Evolutionary conservation across 2,329 filamentous ascomycete species (phyloP), one percentile per base, ranked within the genome.

Genomic region (Colletotrichum caudatum): DNA sequence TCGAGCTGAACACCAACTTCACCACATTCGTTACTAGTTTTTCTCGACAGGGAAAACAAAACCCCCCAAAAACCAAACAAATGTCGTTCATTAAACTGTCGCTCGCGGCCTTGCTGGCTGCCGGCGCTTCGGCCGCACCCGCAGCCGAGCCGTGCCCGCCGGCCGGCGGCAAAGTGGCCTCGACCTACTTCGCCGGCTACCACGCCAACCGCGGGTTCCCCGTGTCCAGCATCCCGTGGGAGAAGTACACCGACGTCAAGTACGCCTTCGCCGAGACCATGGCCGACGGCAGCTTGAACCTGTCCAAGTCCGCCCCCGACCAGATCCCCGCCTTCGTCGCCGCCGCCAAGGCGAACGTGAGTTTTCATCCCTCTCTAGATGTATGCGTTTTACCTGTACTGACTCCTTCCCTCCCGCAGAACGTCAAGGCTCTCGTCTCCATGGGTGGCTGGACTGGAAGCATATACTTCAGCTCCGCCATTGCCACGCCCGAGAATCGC

Each of bases 401-500:
- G 12, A 68, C 9, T 5, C 9, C 5, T 11, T 56, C n/a, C 33
- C 14, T 5, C 14, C 56, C 14, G 46, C 48, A 66, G 39, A 58
- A 61, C 8, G 59, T 73, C 26, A 73, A 72, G 69, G 62, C 62
- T 16, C 64, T 72, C 33, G 35, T 64, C n/a, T 58, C 72, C 7
- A 35, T 72, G 9, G 72, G 72, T 12, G 72, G 72, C 37, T 73
- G 72, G 72, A 58, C 61, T n/a, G 70, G 67, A 37, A 72, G 70
- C 35, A 57, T 35, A 29, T 72, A n/a, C 39, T 60, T 72, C 53
- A 72, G 69, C 69, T 50, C 39, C 6, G 37, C 59, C 54, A 33
- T 72, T 3, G 69, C 59, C 9, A 71, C 61, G 57, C 44, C 74
- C 0, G 71, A 72, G 58, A 76, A 76, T 72, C 71, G 75, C 12